These are phyloP conservation scores for Chlorella sp. DNA, from an alignment of 139 green algal genomes.

Conservation along the genomic window DNA sequence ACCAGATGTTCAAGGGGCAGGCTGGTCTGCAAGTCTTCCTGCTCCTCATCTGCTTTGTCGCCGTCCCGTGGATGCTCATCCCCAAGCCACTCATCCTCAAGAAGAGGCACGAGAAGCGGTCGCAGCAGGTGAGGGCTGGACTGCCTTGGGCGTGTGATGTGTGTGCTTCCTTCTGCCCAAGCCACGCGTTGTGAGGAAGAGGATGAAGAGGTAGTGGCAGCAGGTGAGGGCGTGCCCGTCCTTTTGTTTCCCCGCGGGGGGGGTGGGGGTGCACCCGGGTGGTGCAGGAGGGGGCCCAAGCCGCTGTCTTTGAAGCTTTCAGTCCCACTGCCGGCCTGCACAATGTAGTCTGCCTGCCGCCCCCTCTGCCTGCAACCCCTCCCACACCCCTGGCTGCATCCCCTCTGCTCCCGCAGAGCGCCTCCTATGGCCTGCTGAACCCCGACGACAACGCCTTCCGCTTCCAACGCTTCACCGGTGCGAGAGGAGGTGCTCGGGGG, in stretches of 20 bases:
- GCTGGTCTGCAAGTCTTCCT: slow-evolving; percentile 61
- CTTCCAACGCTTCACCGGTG: slow-evolving; percentile 35
- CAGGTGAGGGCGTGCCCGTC: too few relatives aligned
- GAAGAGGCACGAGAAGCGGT: slow-evolving; percentile 71
- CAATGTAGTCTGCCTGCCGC: background rate
- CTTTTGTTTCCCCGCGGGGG: too few relatives aligned
- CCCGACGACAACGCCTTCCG: slow-evolving; percentile 42
- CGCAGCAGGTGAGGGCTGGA: background rate
- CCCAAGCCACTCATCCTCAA: slow-evolving; percentile 97
- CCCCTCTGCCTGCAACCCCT: background rate
- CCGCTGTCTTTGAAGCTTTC: too few relatives aligned
- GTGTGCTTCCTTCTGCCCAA: background rate
- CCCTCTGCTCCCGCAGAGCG: background rate
- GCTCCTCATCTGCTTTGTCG: background rate
- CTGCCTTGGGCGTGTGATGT: background rate
- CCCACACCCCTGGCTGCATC: background rate
- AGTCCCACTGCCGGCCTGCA: too few relatives aligned
- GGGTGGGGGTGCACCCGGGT: too few relatives aligned
- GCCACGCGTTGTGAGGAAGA: background rate
- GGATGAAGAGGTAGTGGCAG: too few relatives aligned
- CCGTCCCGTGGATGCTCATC: slow-evolving; percentile 85
- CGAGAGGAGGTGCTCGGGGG: background rate
- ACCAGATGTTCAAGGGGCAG: slow-evolving; percentile 74
- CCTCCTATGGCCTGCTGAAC: slow-evolving; percentile 47
- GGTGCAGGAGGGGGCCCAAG: too few relatives aligned